A percentile compares a stretch with the other conserved stretches of the same genome.
phyloP scores from a whole-genome alignment of 768 basidiomycete genomes.

The Clavulina sp. region DNA sequence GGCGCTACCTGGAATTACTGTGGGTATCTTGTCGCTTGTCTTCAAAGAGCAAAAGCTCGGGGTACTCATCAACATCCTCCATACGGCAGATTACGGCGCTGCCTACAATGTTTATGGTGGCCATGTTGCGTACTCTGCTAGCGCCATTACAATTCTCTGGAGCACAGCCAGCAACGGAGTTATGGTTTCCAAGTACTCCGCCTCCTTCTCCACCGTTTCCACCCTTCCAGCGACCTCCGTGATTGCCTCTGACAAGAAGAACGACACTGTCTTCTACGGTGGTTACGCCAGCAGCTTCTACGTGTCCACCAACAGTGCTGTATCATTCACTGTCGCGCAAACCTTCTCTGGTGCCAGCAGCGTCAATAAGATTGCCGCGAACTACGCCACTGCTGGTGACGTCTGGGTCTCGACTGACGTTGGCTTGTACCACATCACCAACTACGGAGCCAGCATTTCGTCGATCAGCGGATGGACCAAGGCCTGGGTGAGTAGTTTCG shows the following conservation, averaged over 20 bases:
- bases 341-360: constrained; percentile 28
- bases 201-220: constrained; percentile 31
- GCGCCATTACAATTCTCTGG: constrained; percentile 43
- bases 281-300: constrained; percentile 40
- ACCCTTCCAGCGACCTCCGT: constrained; percentile 34
- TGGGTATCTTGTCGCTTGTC: constrained; percentile 28
- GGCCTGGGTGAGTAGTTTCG: constrained; percentile 25
- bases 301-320: constrained; percentile 38
- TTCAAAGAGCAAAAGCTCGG: neutral
- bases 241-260: constrained; percentile 45
- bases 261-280: constrained; percentile 34
- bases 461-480: constrained; percentile 30
- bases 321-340: constrained; percentile 25
- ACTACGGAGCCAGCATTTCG: constrained; percentile 28
- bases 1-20: constrained; percentile 39
- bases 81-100: no score
- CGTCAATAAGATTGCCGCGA: constrained; percentile 35
- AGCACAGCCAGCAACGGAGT: constrained; percentile 27
- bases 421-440: constrained; percentile 39
- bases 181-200: constrained; percentile 33
- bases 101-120: constrained; percentile 18
- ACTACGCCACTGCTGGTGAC: constrained; percentile 35
- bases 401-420: constrained; percentile 46
- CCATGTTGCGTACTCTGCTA: constrained; percentile 29
- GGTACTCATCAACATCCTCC: neutral